Evolutionary conservation across 768 basidiomycete genomes (phyloP).

Genomic region (Tephrocybe sp.): DNA sequence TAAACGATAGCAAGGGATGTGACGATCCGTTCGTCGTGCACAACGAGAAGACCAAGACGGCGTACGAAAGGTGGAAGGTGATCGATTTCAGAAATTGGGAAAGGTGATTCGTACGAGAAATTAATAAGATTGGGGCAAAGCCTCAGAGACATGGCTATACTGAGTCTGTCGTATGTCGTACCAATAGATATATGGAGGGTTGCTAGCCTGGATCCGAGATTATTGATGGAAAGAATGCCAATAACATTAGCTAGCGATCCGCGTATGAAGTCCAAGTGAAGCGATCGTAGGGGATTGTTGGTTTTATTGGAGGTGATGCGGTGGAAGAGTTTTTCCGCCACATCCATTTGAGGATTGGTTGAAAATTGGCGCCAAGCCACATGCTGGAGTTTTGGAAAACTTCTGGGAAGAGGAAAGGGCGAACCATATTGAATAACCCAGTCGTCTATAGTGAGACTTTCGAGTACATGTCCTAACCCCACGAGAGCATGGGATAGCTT

Average conservation of each 20-base stretch:
- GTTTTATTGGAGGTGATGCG: not conserved
- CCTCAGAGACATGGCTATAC: not conserved
- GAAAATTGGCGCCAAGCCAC: not conserved
- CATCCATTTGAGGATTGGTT: not conserved
- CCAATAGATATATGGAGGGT: not conserved
- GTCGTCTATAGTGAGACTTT: not conserved
- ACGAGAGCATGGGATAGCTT: not conserved
- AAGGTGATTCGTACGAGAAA: not conserved
- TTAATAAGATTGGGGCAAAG: not conserved
- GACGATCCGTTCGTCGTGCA: not conserved
- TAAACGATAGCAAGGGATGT: not conserved
- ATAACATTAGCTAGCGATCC: not conserved
- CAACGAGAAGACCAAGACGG: not conserved
- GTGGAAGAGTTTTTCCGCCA: not conserved
- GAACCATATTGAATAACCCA: not conserved
- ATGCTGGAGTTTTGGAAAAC: not conserved
- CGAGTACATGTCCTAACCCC: not conserved
- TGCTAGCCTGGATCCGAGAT: not conserved
- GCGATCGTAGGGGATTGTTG: not conserved
- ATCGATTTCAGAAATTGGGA: not conserved
- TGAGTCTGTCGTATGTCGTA: not conserved
- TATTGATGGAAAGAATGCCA: not conserved
- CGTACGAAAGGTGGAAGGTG: not conserved
- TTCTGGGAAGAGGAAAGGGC: not conserved
- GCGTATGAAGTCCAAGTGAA: not conserved